Evolutionary conservation across 768 basidiomycete species (phyloP).

Genomic region (Hypholoma sublateritium): DNA sequence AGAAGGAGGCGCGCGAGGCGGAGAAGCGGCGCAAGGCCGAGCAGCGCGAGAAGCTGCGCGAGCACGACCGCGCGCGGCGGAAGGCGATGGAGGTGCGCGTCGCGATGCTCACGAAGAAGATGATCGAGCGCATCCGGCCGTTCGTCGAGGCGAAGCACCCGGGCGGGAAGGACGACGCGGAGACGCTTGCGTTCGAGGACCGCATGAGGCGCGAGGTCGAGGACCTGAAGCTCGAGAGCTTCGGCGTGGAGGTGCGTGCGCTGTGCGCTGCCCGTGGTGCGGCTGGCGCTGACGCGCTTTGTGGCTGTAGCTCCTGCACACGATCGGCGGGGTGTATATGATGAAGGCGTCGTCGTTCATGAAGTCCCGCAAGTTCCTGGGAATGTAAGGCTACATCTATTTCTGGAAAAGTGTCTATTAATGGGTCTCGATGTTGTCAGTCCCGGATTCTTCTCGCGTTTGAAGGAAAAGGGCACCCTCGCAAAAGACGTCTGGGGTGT

Average conservation of each 20-base stretch:
- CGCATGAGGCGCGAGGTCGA: slow-evolving; percentile 84
- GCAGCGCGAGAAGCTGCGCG: slow-evolving; percentile 80
- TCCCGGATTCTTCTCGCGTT: slow-evolving; percentile 87
- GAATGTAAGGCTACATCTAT: slow-evolving; percentile 57
- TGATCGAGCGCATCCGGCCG: slow-evolving; percentile 82
- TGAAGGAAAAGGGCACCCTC: slow-evolving; percentile 92
- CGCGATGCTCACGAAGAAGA: slow-evolving; percentile 69
- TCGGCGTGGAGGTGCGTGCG: slow-evolving; percentile 83
- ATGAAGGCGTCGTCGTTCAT: slow-evolving; percentile 90
- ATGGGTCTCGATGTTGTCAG: slow-evolving; percentile 31
- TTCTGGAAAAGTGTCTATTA: slow-evolving; percentile 3
- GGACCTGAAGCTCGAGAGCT: slow-evolving; percentile 95
- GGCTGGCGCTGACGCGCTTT: neutral
- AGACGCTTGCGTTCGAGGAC: slow-evolving; percentile 76
- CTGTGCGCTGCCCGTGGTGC: neutral
- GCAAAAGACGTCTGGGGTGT: slow-evolving; percentile 98
- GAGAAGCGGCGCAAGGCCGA: slow-evolving; percentile 70
- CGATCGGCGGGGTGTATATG: slow-evolving; percentile 90
- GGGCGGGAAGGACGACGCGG: slow-evolving; percentile 77
- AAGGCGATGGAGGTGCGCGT: slow-evolving; percentile 82
- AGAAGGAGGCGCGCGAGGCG: slow-evolving; percentile 38
- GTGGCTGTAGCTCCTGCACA: slow-evolving; percentile 68
- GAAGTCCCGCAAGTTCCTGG: slow-evolving; percentile 89
- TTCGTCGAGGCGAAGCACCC: slow-evolving; percentile 90
- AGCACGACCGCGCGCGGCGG: slow-evolving; percentile 78